phyloP scores from a whole-genome alignment of 805 yeast genomes.

The Ogataea pilisensis region DNA sequence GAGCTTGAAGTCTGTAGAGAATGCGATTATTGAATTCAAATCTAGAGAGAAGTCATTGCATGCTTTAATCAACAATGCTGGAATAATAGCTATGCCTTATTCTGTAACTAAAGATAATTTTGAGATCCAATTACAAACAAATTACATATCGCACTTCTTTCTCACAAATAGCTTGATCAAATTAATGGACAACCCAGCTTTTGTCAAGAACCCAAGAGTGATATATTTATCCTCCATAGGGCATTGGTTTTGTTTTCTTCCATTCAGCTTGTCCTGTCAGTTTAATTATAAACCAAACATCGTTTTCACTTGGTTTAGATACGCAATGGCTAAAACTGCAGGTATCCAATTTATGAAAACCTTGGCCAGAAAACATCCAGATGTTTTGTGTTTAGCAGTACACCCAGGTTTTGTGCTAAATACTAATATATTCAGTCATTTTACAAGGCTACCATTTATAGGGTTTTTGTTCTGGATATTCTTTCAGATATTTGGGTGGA shows the following conservation, averaged over 20 bases:
- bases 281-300: slow-evolving; percentile 62
- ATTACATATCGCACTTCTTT: slow-evolving; percentile 71
- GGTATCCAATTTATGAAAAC: slow-evolving; percentile 70
- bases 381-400: slow-evolving; percentile 57
- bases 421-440: slow-evolving; percentile 68
- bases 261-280: slow-evolving; percentile 43
- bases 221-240: slow-evolving; percentile 64
- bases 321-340: slow-evolving; percentile 72
- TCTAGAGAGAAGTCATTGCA: slow-evolving; percentile 48
- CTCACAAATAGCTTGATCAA: slow-evolving; percentile 60
- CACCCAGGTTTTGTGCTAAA: slow-evolving; percentile 89
- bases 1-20: slow-evolving; percentile 41
- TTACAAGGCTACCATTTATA: slow-evolving; percentile 74
- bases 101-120: slow-evolving; percentile 56
- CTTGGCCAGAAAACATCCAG: slow-evolving; percentile 63
- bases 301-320: slow-evolving; percentile 72
- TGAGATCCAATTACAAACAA: slow-evolving; percentile 77
- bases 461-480: slow-evolving; percentile 70
- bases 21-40: slow-evolving; percentile 45
- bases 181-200: slow-evolving; percentile 36
- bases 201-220: slow-evolving; percentile 43
- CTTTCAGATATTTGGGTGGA: slow-evolving; percentile 63
- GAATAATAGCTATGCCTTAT: slow-evolving; percentile 74
- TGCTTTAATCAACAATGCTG: slow-evolving; percentile 72
- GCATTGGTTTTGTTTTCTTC: slow-evolving; percentile 48